Evolutionary conservation across 805 yeast genomes (phyloP).

Genomic region (Myxozyma geophila): DNA sequence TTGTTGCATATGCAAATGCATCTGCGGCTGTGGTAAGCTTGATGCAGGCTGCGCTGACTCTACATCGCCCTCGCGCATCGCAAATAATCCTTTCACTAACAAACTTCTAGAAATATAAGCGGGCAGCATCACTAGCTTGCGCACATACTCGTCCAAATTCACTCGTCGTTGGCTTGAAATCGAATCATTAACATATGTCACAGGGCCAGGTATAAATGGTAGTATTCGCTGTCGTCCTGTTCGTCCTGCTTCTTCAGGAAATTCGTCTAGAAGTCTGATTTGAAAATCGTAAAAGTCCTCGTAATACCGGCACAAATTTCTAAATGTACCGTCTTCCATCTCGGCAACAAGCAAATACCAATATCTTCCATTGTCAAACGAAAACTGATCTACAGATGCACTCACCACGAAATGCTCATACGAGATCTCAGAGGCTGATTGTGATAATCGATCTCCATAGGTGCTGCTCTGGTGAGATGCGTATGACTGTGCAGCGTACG

Average conservation of each 20-base stretch:
- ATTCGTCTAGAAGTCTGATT: slow-evolving; percentile 75
- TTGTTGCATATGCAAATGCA: slow-evolving; percentile 1
- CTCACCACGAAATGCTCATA: slow-evolving; percentile 50
- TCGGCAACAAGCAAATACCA: slow-evolving; percentile 79
- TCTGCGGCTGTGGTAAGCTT: slow-evolving; percentile 2
- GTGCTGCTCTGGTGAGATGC: slow-evolving; percentile 13
- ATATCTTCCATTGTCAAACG: slow-evolving; percentile 81
- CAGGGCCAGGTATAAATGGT: slow-evolving; percentile 96
- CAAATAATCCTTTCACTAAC: slow-evolving; percentile 69
- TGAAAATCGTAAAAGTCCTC: slow-evolving; percentile 97
- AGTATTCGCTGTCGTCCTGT: slow-evolving; percentile 76
- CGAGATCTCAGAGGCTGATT: slow-evolving; percentile 14
- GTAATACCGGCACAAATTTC: slow-evolving; percentile 83
- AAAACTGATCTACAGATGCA: slow-evolving; percentile 79
- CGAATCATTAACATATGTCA: slow-evolving; percentile 84
- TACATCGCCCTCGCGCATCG: slow-evolving; percentile 65
- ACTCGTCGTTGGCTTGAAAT: slow-evolving; percentile 60
- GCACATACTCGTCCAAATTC: slow-evolving; percentile 61
- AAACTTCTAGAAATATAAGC: slow-evolving; percentile 54
- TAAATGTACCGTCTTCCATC: slow-evolving; percentile 65
- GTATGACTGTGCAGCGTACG: slow-evolving; percentile 9
- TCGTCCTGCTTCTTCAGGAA: slow-evolving; percentile 92
- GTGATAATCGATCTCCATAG: slow-evolving; percentile 14
- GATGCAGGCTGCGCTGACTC: slow-evolving; percentile 49
- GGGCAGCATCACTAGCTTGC: slow-evolving; percentile 71